Evolutionary conservation across 2,329 filamentous ascomycete species (phyloP), one percentile per base, ranked within the genome.

Genomic region (Phoma herbarum): DNA sequence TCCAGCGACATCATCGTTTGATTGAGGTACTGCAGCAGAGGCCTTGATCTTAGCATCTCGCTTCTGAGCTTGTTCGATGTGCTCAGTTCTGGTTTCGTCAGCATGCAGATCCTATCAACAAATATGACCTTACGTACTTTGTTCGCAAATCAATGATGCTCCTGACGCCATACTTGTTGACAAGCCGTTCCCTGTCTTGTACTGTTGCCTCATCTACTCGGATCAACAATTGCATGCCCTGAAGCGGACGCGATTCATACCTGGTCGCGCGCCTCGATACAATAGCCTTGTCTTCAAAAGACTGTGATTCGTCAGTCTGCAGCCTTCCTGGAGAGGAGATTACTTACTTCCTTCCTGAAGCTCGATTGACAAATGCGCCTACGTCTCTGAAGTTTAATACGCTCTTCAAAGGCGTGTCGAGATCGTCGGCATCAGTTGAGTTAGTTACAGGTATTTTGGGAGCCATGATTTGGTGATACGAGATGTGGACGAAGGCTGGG

Each of bases 91-190:
- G 56, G 23, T 6, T 43, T 7, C 10, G 41, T 66, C 16, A 67
- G 57, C 28, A 43, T 35, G n/a, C n/a, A 25, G 9, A 2, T 18
- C 23, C 29, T 22, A 10, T 3, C 12, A 6, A 6, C 10, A 25
- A 9, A 33, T n/a, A 10, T 20, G 11, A 7, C 5, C 5, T 10
- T 18, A 35, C 60, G 76, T 82, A 91, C 87, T 89, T 87, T 61
- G 92, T 91, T 55, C 93, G 86, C 11, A 96, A 80, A 78, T 96
- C 93, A 59, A 96, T 84, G 39, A 96, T 85, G 2, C 88, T 91
- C 64, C 83, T 85, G 63, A 96, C 85, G 22, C 85, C 82, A 65
- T 89, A 83, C 29, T 86, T 82, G 8, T 87, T 77, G 10, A 80
- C 76, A 11, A 96, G 82, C 29, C 81, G 78, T 31, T 80, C 73